Evolutionary conservation across 208 protist species (phyloP).

Genomic region (Hexamita inflata): DNA sequence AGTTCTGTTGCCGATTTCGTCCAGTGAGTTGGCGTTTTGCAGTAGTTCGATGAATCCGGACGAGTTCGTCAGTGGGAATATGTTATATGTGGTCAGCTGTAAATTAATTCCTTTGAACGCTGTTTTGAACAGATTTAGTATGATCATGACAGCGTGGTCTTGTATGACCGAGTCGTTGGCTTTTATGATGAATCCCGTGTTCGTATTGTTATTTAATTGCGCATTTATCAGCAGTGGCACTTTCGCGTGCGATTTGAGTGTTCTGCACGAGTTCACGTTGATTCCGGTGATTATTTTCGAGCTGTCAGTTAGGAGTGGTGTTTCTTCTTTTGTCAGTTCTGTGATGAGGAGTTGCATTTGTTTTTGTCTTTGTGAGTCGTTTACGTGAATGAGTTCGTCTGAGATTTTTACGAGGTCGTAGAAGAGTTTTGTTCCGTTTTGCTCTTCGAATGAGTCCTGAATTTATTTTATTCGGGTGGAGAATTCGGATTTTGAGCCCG

Average conservation of each 20-base stretch:
- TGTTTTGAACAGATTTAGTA: background rate
- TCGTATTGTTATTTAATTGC: background rate
- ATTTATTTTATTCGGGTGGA: too few species aligned
- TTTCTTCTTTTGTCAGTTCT: background rate
- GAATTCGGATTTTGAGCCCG: too few species aligned
- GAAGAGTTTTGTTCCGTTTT: too few species aligned
- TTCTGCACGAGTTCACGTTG: background rate
- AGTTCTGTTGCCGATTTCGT: background rate
- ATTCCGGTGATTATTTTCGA: background rate
- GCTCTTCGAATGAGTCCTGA: too few species aligned
- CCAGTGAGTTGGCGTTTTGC: background rate
- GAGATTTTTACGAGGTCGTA: too few species aligned
- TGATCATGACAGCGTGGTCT: conserved; percentile 3
- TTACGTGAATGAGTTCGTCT: background rate
- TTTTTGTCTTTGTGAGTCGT: background rate
- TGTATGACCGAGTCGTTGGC: conserved; percentile 7
- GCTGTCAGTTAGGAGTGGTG: background rate
- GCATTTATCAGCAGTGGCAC: background rate
- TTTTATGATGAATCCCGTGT: conserved; percentile 12
- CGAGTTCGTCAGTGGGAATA: background rate
- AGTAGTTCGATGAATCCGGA: conserved; percentile 17
- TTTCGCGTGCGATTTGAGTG: conserved; percentile 20
- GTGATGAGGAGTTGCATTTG: background rate
- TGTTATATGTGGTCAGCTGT: background rate
- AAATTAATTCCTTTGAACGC: background rate